Base-by-base conservation (phyloP, 108 stramenopile species). In the Conticribra guillardii region DNA sequence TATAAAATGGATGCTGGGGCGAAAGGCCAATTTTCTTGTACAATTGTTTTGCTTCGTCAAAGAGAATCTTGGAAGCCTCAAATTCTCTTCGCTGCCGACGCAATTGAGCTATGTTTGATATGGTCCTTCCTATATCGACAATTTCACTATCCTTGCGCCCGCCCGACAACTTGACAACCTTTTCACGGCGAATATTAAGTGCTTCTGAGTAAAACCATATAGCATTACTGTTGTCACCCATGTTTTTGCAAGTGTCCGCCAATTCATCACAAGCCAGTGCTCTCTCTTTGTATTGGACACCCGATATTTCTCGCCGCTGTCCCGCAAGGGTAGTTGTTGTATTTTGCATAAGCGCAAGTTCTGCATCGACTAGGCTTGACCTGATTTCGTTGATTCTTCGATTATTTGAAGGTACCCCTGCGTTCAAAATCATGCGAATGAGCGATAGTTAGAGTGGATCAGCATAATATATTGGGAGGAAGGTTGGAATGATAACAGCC, bases 201-300 rank as follows among this genome's bases (percentile, higher is more conserved):
- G 79, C 71, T 59, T 80, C 79, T 16, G 79, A 64, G 47, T 73
- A 80, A 48, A 68, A 73, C 79, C 79, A 80, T 18, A 80, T 69
- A 9, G 79, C 79, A 3, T 30, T 49, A 46, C 48, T 45, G 22
- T 24, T 34, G 46, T 80, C 71, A 31, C 71, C 71, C 47, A 59
- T 68, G 53, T 69, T 73, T 47, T 51, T 73, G 49, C 69, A 80
- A 18, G 55, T 31, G 24, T 80, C 71, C 4, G 71, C 79, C 50
- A 80, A 47, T 41, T 68, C 79, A 58, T 80, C 79, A 58, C 71
- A 49, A 48, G 71, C 79, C 7, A 80, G 37, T 19, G 71, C 79
- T 72, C 57, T 68, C 24, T 80, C 79, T n/a, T 61, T 41, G 26
- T 73, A 69, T 24, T 50, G 28, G 9, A 69, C 17, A 53, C 34